Conservation (phyloP, 2,329 filamentous ascomycete genomes). For the Bipolaris sorokiniana region DNA sequence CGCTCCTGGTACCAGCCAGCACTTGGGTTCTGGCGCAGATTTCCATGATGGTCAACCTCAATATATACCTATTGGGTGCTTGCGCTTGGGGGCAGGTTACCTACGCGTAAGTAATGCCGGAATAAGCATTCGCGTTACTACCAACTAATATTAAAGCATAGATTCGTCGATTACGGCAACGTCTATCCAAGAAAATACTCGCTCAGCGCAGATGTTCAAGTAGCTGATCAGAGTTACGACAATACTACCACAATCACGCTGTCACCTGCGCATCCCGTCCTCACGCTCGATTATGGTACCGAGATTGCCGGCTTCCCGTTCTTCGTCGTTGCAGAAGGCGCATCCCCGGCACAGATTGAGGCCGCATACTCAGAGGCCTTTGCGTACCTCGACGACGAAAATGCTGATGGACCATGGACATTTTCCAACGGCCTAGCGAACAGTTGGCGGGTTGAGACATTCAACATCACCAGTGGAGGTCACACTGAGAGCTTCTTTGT, state of each 20-base stretch:
- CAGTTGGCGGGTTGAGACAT: conserved; percentile 17
- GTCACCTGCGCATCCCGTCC: conserved; percentile 9
- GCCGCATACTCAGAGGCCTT: conserved; percentile 5
- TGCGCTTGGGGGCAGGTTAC: not conserved
- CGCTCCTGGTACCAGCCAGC: not conserved
- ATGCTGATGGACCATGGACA: conserved; percentile 25
- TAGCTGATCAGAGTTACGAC: not conserved
- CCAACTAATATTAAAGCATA: not conserved
- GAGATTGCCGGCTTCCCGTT: conserved; percentile 27
- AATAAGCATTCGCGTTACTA: not conserved
- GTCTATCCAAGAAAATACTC: not conserved
- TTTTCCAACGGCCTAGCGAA: conserved; percentile 24
- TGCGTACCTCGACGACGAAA: not conserved
- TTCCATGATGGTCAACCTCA: not conserved
- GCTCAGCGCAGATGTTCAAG: not conserved
- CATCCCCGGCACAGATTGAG: conserved; percentile 1
- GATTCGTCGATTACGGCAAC: conserved; percentile 7
- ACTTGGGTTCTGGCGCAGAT: not conserved
- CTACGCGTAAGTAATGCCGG: not conserved
- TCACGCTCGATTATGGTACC: conserved; percentile 23
- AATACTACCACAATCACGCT: conserved; percentile 1
- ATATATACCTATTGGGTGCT: not conserved
- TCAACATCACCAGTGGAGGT: conserved; percentile 45
- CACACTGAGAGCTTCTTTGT: conserved; percentile 43
- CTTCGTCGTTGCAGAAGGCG: conserved; percentile 4